A percentile compares a stretch with the other conserved stretches of the same genome.
phyloP scores from a whole-genome alignment of 139 green algal species.

The Parachlorella kessleri region DNA sequence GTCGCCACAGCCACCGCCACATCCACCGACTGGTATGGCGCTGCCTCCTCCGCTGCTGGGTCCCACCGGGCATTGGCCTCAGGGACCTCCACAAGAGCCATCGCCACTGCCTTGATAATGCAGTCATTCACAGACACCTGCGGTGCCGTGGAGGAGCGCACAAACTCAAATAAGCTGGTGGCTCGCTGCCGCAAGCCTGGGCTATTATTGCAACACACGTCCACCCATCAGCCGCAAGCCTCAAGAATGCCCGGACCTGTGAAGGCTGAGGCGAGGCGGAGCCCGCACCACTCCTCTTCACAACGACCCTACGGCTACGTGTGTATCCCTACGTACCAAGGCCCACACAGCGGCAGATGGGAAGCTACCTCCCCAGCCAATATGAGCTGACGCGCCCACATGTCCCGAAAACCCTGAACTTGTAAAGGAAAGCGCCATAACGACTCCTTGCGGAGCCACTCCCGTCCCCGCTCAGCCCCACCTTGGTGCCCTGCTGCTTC shows the following conservation, averaged over 20 bases:
- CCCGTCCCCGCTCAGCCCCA: neutral
- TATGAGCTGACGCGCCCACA: too few species aligned
- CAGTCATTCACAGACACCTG: constrained; percentile 95
- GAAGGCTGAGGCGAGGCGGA: too few species aligned
- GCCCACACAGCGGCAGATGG: too few species aligned
- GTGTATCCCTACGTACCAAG: too few species aligned
- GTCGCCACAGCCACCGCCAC: constrained; percentile 89
- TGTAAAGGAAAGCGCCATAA: too few species aligned
- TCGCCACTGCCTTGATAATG: constrained; percentile 84
- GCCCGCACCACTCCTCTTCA: too few species aligned
- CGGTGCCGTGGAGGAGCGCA: neutral
- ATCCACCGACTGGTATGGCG: constrained; percentile 65
- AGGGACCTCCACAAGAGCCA: constrained; percentile 85
- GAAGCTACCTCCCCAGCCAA: too few species aligned
- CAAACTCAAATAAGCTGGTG: constrained; percentile 14
- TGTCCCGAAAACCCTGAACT: too few species aligned
- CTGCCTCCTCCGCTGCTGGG: neutral
- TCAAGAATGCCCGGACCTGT: too few species aligned
- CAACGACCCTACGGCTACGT: too few species aligned
- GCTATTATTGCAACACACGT: neutral
- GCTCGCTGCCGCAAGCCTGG: neutral
- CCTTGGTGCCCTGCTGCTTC: constrained; percentile 54
- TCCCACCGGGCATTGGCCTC: constrained; percentile 65
- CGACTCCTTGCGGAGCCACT: too few species aligned
- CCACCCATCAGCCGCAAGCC: too few species aligned